A percentile compares a stretch with the other conserved stretches of the same genome.
Evolutionary conservation across 2,329 filamentous ascomycete species (phyloP).

Genomic region (Phaeosphaeriaceae sp.): DNA sequence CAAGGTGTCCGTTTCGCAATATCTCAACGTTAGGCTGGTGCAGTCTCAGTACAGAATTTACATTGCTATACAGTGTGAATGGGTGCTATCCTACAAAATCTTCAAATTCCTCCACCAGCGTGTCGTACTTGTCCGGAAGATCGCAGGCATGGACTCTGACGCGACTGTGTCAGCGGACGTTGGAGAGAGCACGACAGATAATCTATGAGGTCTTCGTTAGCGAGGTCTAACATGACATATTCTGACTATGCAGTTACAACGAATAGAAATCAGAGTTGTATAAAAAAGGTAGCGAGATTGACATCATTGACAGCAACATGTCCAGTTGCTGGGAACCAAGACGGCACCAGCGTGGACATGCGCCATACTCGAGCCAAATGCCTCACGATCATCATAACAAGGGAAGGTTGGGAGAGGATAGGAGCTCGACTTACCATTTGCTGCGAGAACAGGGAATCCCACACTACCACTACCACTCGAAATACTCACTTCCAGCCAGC

Average conservation of each 20-base stretch:
- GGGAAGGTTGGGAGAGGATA: slow-evolving; percentile 12
- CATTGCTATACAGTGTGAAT: slow-evolving; percentile 48
- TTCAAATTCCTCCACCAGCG: slow-evolving; percentile 79
- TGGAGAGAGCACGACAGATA: neutral
- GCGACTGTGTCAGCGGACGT: slow-evolving; percentile 27
- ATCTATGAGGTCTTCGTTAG: slow-evolving; percentile 44
- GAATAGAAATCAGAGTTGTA: slow-evolving; percentile 75
- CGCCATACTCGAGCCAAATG: slow-evolving; percentile 99
- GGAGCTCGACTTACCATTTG: slow-evolving; percentile 34
- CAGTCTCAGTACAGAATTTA: slow-evolving; percentile 51
- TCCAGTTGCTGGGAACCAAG: slow-evolving; percentile 68
- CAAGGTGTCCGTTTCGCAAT: slow-evolving; percentile 90
- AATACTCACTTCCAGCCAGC: slow-evolving; percentile 92
- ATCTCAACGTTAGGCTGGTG: slow-evolving; percentile 81
- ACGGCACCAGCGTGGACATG: slow-evolving; percentile 71
- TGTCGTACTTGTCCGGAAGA: slow-evolving; percentile 84
- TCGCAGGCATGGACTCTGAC: slow-evolving; percentile 93
- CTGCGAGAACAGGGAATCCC: slow-evolving; percentile 8
- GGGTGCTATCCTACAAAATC: slow-evolving; percentile 74
- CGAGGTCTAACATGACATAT: slow-evolving; percentile 24
- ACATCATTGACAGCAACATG: slow-evolving; percentile 90
- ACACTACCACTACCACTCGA: slow-evolving; percentile 25
- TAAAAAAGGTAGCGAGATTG: slow-evolving; percentile 97
- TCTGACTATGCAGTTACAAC: slow-evolving; percentile 26
- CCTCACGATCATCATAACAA: slow-evolving; percentile 97